These are phyloP conservation scores for Falciphora oryzae DNA, from an alignment of 2,329 filamentous ascomycete species.

Conservation along the genomic window DNA sequence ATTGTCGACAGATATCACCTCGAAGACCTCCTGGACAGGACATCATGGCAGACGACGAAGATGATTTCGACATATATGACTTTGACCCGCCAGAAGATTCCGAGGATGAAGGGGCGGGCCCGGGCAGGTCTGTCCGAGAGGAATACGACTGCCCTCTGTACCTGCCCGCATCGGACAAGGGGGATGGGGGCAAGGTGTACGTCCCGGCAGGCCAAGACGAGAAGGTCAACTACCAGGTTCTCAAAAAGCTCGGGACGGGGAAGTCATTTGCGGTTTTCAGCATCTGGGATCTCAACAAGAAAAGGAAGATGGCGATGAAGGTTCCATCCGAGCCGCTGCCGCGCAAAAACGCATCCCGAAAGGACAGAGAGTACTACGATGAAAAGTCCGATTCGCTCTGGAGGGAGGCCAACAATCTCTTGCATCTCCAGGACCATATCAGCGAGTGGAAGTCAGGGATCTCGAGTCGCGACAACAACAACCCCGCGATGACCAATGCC, in stretches of 20 bases:
- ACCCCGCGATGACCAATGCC: neutral
- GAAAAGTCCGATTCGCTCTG: neutral
- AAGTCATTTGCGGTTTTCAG: neutral
- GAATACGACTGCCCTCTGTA: too few relatives aligned
- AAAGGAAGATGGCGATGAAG: neutral
- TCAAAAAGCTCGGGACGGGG: neutral
- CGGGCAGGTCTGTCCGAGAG: too few relatives aligned
- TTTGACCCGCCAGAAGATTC: too few relatives aligned
- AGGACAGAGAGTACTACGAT: neutral
- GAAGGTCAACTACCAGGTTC: neutral
- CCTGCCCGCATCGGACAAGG: too few relatives aligned
- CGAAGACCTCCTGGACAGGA: too few relatives aligned
- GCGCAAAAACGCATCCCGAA: neutral
- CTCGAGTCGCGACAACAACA: neutral
- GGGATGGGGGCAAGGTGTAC: neutral
- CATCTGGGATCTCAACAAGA: neutral
- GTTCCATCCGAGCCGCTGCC: neutral
- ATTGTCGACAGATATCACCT: too few relatives aligned
- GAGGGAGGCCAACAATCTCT: neutral
- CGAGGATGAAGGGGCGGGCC: too few relatives aligned
- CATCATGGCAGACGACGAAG: too few relatives aligned
- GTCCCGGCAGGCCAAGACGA: neutral
- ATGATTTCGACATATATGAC: too few relatives aligned
- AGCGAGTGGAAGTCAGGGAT: neutral
- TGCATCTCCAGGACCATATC: neutral